These are phyloP conservation scores for Erysimum cheiri DNA, from an alignment of 441 rosid species.

Conservation along the genomic window DNA sequence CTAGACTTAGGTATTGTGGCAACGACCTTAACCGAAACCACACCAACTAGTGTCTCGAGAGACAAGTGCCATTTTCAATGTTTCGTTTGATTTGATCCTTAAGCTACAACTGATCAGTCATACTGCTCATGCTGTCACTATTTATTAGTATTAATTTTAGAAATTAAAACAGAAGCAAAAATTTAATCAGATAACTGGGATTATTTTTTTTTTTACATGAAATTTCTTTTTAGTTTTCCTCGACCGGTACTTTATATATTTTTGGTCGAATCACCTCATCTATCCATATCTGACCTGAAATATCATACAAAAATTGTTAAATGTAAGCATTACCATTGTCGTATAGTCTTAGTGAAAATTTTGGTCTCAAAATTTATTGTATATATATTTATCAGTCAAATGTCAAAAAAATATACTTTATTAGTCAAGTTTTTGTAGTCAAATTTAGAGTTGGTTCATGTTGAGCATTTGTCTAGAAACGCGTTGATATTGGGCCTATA, in stretches of 20 bases:
- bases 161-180: not conserved
- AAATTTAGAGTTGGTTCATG: not conserved
- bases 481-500: not conserved
- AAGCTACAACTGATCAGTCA: conserved; percentile 14
- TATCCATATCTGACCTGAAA: not conserved
- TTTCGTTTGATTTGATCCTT: conserved; percentile 20
- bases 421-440: not conserved
- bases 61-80: conserved; percentile 34
- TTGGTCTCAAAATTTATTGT: not conserved
- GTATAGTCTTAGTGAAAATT: not conserved
- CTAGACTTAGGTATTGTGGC: conserved; percentile 43
- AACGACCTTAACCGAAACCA: conserved; percentile 42
- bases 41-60: conserved; percentile 34
- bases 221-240: not conserved
- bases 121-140: not conserved
- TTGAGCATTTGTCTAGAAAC: not conserved
- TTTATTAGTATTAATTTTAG: not conserved
- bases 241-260: not conserved
- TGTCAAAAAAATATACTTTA: not conserved
- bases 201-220: not conserved
- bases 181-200: not conserved
- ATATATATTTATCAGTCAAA: not conserved
- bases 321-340: not conserved
- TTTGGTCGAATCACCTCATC: not conserved
- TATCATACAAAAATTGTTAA: too few relatives aligned